Evolutionary conservation across 202 grass and related monocot species (phyloP).

Genomic region (Cymbopogon flexuosus): DNA sequence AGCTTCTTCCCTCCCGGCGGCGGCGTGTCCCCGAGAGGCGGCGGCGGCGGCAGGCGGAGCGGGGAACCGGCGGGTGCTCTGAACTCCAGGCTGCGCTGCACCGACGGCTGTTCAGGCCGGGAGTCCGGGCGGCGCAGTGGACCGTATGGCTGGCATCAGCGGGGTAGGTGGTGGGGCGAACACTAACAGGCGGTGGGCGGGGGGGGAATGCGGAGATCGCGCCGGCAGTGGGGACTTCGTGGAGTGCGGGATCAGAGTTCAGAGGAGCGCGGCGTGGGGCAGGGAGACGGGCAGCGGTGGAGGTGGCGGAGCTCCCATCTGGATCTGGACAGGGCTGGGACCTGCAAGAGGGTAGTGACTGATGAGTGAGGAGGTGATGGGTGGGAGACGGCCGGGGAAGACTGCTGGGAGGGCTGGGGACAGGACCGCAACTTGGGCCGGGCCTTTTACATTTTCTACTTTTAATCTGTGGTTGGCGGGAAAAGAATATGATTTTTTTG

Average conservation of each 20-base stretch:
- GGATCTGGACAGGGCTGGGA: slow-evolving; percentile 20
- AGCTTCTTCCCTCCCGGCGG: not conserved
- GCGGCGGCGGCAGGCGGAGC: not conserved
- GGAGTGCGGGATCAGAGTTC: slow-evolving; percentile 24
- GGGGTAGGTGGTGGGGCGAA: not conserved
- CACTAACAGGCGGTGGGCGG: not conserved
- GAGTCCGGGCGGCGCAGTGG: not conserved
- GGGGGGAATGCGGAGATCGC: not conserved
- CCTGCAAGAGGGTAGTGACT: too few species aligned
- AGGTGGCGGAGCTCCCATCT: slow-evolving; percentile 20
- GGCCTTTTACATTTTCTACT: not conserved
- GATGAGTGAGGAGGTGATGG: not conserved
- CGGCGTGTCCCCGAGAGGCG: too few species aligned
- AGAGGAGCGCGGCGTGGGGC: not conserved
- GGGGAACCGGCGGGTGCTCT: not conserved
- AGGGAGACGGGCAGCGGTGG: not conserved
- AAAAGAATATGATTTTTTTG: slow-evolving; percentile 9
- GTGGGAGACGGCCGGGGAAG: not conserved
- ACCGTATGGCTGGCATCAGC: not conserved
- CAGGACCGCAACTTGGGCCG: not conserved
- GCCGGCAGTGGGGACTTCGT: slow-evolving; percentile 12
- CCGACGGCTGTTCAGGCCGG: not conserved
- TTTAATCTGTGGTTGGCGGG: not conserved
- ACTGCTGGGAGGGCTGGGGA: not conserved
- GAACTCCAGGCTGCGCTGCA: not conserved